Percentiles rank a stretch among this genome's conserved stretches.
These are phyloP conservation scores for Pichia kluyveri DNA, from an alignment of 805 yeast species.

Conservation along the genomic window DNA sequence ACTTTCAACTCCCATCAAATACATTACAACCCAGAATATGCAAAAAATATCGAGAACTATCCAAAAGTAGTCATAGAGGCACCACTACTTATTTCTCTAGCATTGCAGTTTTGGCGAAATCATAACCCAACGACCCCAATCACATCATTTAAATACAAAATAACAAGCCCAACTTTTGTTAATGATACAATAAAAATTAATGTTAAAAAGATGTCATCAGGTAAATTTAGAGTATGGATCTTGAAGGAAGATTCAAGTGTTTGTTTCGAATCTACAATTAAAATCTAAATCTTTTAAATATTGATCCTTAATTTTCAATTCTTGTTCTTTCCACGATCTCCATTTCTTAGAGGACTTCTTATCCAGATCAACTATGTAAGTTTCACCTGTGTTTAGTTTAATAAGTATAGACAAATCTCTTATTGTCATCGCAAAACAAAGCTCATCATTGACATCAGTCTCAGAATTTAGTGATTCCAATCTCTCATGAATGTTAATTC, in stretches of 20 bases:
- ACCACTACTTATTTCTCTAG: constrained; percentile 59
- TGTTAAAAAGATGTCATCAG: constrained; percentile 5
- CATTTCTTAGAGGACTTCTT: constrained; percentile 36
- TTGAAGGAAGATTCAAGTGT: constrained; percentile 4
- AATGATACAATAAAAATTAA: constrained; percentile 27
- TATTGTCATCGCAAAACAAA: constrained; percentile 40
- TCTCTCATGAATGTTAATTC: constrained; percentile 23
- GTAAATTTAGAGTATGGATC: constrained; percentile 19
- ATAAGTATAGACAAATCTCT: constrained; percentile 44
- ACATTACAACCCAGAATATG: constrained; percentile 59
- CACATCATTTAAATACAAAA: constrained; percentile 36
- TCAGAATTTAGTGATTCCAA: constrained; percentile 25
- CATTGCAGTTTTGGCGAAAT: constrained; percentile 38
- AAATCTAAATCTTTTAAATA: constrained; percentile 3
- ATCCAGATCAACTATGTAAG: constrained; percentile 39
- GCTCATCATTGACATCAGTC: constrained; percentile 35
- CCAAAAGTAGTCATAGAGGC: constrained; percentile 67
- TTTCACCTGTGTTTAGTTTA: constrained; percentile 22
- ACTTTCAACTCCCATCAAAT: constrained; percentile 80
- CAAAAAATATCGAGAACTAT: constrained; percentile 46
- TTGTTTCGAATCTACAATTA: constrained; percentile 14
- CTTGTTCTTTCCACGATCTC: constrained; percentile 33
- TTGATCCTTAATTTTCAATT: constrained; percentile 10
- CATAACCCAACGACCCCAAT: constrained; percentile 11
- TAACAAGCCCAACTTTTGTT: constrained; percentile 40